Base-by-base conservation (phyloP, 106 monocot species). In the Acorus calamus region DNA sequence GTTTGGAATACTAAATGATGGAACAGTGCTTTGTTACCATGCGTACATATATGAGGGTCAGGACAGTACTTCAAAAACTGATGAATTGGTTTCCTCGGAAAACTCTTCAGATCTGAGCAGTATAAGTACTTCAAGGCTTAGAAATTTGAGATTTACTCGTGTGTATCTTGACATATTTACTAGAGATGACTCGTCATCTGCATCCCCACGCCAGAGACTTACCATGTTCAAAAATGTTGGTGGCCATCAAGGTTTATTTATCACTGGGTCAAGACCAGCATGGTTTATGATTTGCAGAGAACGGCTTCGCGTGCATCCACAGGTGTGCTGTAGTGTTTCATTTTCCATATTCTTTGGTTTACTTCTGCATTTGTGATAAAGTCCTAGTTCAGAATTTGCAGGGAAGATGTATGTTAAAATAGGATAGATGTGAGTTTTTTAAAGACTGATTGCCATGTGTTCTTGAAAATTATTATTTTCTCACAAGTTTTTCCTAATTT, bases 251-350 rank as follows among this genome's bases (percentile, higher is more conserved):
- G 96, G 96, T 45, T 73, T 98, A 66, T 98, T 98, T 64, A 66
- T 91, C 70, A 65, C 82, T 72, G 96, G 96, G 3, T 74, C 87
- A 50, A 87, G 87, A 62, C 96, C 96, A 59, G 49, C 83, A 51
- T 98, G 96, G 96, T 65, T 98, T 77, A 91, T 98, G 83, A 67
- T 87, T 42, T 91, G 91, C 56, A 75, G 91, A 53, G 87, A 98
- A 69, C 81, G 96, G 7, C 71, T 91, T 67, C 77, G 96, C 62
- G 76, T 87, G 52, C 96, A 98, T 77, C 96, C 96, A 13, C 94
- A 94, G 86, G 94, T 81, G 54, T 66, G 44, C 11, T 58, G 28
- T 28, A 28, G 28, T 28, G 28, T 28, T 28, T 28, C 28, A 28
- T 28, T 28, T 28, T 28, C 28, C 28, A 28, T 28, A 28, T 28